Evolutionary conservation across 768 basidiomycete species (phyloP).

Genomic region (Lactarius deliciosus): DNA sequence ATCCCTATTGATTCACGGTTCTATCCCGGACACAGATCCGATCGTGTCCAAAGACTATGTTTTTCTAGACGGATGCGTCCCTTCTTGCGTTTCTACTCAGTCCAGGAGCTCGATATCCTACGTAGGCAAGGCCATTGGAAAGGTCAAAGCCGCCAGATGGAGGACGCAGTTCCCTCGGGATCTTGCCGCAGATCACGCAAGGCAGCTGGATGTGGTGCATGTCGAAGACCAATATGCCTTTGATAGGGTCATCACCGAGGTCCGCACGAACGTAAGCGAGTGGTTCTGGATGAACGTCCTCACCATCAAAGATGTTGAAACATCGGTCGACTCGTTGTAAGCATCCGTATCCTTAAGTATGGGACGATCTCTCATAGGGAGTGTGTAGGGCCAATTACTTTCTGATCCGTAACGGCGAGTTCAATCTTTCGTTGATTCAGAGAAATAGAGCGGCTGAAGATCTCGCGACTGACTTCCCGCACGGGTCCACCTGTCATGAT

Average conservation of each 20-base stretch:
- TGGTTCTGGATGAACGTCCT: conserved; percentile 93
- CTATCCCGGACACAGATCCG: conserved; percentile 60
- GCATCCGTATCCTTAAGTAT: conserved; percentile 33
- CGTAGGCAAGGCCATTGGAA: conserved; percentile 83
- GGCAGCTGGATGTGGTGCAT: conserved; percentile 61
- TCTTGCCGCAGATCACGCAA: conserved; percentile 64
- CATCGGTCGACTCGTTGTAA: conserved; percentile 82
- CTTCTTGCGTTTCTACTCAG: conserved; percentile 69
- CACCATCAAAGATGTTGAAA: conserved; percentile 78
- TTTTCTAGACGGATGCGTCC: conserved; percentile 66
- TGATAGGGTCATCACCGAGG: conserved; percentile 69
- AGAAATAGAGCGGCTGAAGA: conserved; percentile 82
- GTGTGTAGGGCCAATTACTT: conserved; percentile 77
- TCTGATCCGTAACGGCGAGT: conserved; percentile 85
- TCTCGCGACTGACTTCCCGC: conserved; percentile 69
- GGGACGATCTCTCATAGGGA: conserved; percentile 18
- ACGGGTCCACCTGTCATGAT: conserved; percentile 72
- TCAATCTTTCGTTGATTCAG: conserved; percentile 81
- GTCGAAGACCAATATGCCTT: conserved; percentile 78
- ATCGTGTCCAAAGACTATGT: conserved; percentile 58
- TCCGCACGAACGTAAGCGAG: conserved; percentile 82
- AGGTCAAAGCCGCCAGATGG: conserved; percentile 77
- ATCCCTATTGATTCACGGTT: conserved; percentile 78
- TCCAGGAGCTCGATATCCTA: conserved; percentile 82
- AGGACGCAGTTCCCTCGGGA: conserved; percentile 71